Percentiles rank a stretch among this genome's conserved stretches.
Conservation (phyloP, 176 grass and related monocot species). For the Otatea glauca region DNA sequence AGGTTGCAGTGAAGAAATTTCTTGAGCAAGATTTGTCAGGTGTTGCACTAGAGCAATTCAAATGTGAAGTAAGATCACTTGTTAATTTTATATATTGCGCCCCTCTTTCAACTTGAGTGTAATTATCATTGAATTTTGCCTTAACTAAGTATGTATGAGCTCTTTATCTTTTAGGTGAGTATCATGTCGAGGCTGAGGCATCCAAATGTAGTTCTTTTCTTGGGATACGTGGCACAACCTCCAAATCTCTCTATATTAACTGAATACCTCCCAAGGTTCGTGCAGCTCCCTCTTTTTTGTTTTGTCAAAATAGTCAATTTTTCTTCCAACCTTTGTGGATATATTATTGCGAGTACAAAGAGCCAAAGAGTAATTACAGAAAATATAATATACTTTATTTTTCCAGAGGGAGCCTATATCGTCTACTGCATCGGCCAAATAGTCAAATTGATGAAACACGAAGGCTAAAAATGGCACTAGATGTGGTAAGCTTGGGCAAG, state of each 20-base stretch:
- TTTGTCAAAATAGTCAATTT: constrained; percentile 16
- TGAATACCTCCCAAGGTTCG: constrained; percentile 93
- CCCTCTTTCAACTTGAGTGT: constrained; percentile 22
- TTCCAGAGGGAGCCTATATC: constrained; percentile 88
- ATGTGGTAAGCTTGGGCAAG: constrained; percentile 81
- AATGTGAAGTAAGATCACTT: constrained; percentile 86
- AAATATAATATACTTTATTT: constrained; percentile 39
- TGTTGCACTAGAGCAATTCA: constrained; percentile 90
- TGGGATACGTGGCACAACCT: constrained; percentile 93
- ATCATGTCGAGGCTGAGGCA: constrained; percentile 96
- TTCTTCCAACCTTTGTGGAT: constrained; percentile 24
- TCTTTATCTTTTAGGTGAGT: constrained; percentile 65
- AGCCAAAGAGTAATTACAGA: constrained; percentile 4
- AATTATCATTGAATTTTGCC: constrained; percentile 20
- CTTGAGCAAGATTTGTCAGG: constrained; percentile 96
- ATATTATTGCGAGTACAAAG: neutral
- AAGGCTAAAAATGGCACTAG: constrained; percentile 94
- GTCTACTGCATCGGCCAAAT: constrained; percentile 91
- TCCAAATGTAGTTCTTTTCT: constrained; percentile 99
- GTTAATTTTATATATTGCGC: constrained; percentile 12
- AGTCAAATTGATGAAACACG: constrained; percentile 76
- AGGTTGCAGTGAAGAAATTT: constrained; percentile 99
- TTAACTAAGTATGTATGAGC: constrained; percentile 44
- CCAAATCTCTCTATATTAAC: constrained; percentile 99
- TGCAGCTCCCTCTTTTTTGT: constrained; percentile 36